Base-by-base conservation (phyloP, 257 asterid species). In the Solanum stenotomum region DNA sequence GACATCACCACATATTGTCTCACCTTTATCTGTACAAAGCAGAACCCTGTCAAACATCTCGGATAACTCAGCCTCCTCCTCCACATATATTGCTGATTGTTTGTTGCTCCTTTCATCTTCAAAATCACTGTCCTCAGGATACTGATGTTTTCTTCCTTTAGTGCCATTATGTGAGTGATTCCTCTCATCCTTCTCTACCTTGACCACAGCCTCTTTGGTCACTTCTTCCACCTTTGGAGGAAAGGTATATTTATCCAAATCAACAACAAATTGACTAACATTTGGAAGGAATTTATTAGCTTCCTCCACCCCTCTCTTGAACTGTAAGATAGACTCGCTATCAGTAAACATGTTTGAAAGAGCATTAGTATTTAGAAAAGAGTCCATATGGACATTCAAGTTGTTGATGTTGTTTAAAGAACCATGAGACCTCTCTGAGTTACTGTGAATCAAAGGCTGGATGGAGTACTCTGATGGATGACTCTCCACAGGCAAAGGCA, bases 261-360 rank as follows among this genome's bases (percentile, higher is more conserved):
- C 98, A 61, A 97, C 91, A 85, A 92, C 87, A 92, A 97, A 89
- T 16, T 88, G 95, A 90, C 89, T 94, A 87, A 85, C 90, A 52
- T 91, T 78, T 3, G 98, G 98, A 83, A 97, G 95, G 87, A 97
- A 96, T 84, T 92, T 96, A 87, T 92, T 94, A 49, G 98, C 99
- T 93, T 96, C 99, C 91, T 96, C 99, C 98, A 94, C 88, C 87
- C 99, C 99, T 90, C 93, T 95, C 90, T 92, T 90, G 93, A 96
- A 96, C 91, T 95, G 99, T 91, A 93, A 89, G 86, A 96, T 90
- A 65, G 98, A 94, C 87, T 97, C 98, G 15, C 93, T 91, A 87
- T 94, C 92, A 20, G 85, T 91, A 88, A 95, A 95, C 34, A 93
- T 42, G 63, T 91, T 93, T 56, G 92, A 92, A 87, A 94, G 79